Evolutionary conservation across 208 protist genomes (phyloP).

Genomic region (Leishmania gerbilli): DNA sequence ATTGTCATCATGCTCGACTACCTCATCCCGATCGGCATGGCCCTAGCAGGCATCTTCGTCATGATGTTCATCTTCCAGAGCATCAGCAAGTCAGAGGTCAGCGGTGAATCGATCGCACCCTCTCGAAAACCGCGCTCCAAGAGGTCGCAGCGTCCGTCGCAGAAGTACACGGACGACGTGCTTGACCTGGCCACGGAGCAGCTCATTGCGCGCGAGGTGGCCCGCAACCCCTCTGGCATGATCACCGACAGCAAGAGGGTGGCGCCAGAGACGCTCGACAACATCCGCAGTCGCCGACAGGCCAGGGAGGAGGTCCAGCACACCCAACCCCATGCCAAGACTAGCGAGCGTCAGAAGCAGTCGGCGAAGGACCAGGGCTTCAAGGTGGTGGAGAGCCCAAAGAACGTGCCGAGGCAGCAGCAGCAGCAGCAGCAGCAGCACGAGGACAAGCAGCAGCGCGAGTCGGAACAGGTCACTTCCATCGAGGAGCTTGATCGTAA

Average conservation of each 20-base stretch:
- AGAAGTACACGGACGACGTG: slow-evolving; percentile 44
- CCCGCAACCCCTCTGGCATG: slow-evolving; percentile 48
- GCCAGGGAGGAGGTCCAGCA: slow-evolving; percentile 32
- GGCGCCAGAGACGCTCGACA: slow-evolving; percentile 48
- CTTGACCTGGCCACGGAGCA: slow-evolving; percentile 65
- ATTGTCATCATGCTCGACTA: slow-evolving; percentile 57
- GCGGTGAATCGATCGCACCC: not conserved
- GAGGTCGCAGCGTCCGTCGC: slow-evolving; percentile 36
- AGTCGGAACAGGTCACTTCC: slow-evolving; percentile 15
- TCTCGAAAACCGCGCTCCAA: slow-evolving; percentile 37
- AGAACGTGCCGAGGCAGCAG: slow-evolving; percentile 25
- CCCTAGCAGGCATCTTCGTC: slow-evolving; percentile 55
- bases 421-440: slow-evolving; percentile 15
- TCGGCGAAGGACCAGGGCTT: slow-evolving; percentile 61
- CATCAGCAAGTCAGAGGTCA: slow-evolving; percentile 48
- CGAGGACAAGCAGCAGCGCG: slow-evolving; percentile 16
- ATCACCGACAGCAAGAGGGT: slow-evolving; percentile 55
- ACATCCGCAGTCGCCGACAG: slow-evolving; percentile 34
- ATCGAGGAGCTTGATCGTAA: slow-evolving; percentile 75
- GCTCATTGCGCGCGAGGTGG: slow-evolving; percentile 71
- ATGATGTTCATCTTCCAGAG: slow-evolving; percentile 75
- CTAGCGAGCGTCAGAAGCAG: slow-evolving; percentile 47
- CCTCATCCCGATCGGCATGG: slow-evolving; percentile 64
- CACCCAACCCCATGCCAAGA: slow-evolving; percentile 10
- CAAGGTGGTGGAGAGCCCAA: slow-evolving; percentile 33